Percentiles rank a stretch among this genome's conserved stretches.
Evolutionary conservation across 345 rosid genomes (phyloP).

Genomic region (Gossypium arboreum): DNA sequence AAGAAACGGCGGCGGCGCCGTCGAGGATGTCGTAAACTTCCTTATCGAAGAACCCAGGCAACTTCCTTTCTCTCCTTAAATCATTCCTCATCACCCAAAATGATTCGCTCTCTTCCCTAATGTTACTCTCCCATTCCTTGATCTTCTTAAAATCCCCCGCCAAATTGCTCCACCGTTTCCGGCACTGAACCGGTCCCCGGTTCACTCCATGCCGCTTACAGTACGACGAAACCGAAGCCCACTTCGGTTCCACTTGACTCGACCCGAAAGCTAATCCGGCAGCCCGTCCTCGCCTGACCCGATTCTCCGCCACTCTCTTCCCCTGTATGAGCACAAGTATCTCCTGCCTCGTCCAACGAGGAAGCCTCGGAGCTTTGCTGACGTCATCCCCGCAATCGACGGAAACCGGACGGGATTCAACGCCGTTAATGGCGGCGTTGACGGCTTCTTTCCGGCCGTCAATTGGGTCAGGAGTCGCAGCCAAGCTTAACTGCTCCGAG

Average conservation of each 20-base stretch:
- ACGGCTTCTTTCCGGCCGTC: slow-evolving; percentile 43
- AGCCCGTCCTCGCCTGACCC: slow-evolving; percentile 70
- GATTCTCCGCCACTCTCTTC: slow-evolving; percentile 85
- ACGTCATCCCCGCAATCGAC: slow-evolving; percentile 58
- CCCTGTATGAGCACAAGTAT: slow-evolving; percentile 93
- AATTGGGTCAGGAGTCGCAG: slow-evolving; percentile 29
- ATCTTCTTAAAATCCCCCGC: slow-evolving; percentile 98
- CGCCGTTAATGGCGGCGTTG: slow-evolving; percentile 48
- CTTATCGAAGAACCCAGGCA: slow-evolving; percentile 92
- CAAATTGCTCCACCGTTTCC: slow-evolving; percentile 94
- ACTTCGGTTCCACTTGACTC: slow-evolving; percentile 79
- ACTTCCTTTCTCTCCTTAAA: slow-evolving; percentile 68
- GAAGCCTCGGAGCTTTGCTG: slow-evolving; percentile 66
- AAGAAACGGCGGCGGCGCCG: slow-evolving; percentile 30
- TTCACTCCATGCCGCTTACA: slow-evolving; percentile 86
- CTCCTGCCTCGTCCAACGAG: slow-evolving; percentile 98
- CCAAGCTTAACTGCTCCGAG: slow-evolving; percentile 45
- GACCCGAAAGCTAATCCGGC: slow-evolving; percentile 65
- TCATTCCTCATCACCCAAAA: slow-evolving; percentile 97
- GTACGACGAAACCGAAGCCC: slow-evolving; percentile 92
- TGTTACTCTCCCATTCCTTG: slow-evolving; percentile 80
- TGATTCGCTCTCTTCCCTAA: slow-evolving; percentile 71
- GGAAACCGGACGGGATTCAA: slow-evolving; percentile 28
- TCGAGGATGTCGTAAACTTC: slow-evolving; percentile 89
- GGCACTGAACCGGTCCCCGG: slow-evolving; percentile 98